Base-by-base conservation (phyloP, 1,139 yeast genomes). In the Kurtzmaniella quercitrusa region DNA sequence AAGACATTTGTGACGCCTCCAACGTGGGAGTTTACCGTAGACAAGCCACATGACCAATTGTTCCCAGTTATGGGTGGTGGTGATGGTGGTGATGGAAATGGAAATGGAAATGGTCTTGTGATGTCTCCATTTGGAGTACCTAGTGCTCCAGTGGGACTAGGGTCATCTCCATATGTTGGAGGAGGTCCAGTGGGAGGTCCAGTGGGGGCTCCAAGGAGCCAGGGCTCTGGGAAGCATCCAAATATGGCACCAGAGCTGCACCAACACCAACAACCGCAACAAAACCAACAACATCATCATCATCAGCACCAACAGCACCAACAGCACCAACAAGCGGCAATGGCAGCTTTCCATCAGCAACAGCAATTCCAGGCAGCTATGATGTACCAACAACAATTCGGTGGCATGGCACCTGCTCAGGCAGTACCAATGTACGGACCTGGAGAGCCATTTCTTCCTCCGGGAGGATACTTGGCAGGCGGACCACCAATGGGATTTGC, bases 1-100 rank as follows among this genome's bases (percentile, higher is more conserved):
- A 79, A 73, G 52, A 82, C 95, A 1, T 88, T 77, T 60, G 72
- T 74, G 40, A 84, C 94, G 0, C 84, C 89, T 3, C 95, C 96
- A 43, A 84, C 93, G 0, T 88, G 96, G 96, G 70, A 73, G 25
- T 68, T 74, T 18, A 81, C 84, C 3, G 63, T 75, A 21, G 85
- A 80, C 41, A 79, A 73, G 44, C 68, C 81, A 1, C 75, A 79
- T 58, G 73, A 68, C 45, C 62, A 63, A 19, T 58, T 76, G 43
- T 78, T 78, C 63, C 73, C 80, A 25, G 34, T 53, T 34, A 61
- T 54, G 10, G 54, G 49, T 3, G 38, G 42, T n/a, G 62, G 60
- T 11, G 50, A 31, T 8, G 25, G 37, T 7, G 40, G 23, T 10
- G 61, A 60, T 11, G 50, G 41, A n/a, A 19, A 21, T 12, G n/a